These are phyloP conservation scores for Hymenoscyphus salicellus DNA, from an alignment of 2,329 filamentous ascomycete genomes.

Conservation along the genomic window DNA sequence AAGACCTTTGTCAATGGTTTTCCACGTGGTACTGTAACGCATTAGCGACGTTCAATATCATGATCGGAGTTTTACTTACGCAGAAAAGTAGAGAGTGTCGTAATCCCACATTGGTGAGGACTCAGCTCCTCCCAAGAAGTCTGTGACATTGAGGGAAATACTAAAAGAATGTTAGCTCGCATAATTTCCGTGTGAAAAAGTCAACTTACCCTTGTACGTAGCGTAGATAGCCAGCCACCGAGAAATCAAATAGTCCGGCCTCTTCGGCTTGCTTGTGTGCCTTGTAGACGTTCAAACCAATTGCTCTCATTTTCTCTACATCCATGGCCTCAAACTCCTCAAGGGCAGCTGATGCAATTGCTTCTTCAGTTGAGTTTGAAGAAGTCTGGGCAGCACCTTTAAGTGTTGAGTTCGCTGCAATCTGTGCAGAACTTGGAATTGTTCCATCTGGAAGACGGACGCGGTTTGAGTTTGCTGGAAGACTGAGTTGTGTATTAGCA, in stretches of 20 bases:
- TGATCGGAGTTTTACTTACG: neutral
- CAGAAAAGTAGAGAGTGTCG: conserved; percentile 26
- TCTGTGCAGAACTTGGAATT: conserved; percentile 20
- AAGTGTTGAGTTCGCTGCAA: conserved; percentile 21
- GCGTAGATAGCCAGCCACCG: conserved; percentile 67
- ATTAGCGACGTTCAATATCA: neutral
- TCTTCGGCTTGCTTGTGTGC: conserved; percentile 49
- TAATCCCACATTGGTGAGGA: conserved; percentile 36
- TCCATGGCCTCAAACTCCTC: conserved; percentile 16
- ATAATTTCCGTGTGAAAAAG: conserved; percentile 42
- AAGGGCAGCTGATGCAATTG: conserved; percentile 12
- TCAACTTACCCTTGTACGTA: conserved; percentile 62
- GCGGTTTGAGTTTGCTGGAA: conserved; percentile 16
- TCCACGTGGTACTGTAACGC: conserved; percentile 15
- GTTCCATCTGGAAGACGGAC: conserved; percentile 22
- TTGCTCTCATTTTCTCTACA: conserved; percentile 47
- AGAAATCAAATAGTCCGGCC: conserved; percentile 69
- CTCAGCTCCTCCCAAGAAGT: conserved; percentile 6
- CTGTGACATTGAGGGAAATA: conserved; percentile 10
- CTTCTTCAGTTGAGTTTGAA: conserved; percentile 23
- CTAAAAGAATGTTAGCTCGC: conserved; percentile 12
- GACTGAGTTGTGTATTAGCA: neutral
- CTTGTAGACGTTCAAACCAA: conserved; percentile 39
- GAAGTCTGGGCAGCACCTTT: conserved; percentile 13
- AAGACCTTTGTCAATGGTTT: conserved; percentile 41